Conservation (phyloP, 2,329 filamentous ascomycete genomes). For the Calonectria ilicicola region DNA sequence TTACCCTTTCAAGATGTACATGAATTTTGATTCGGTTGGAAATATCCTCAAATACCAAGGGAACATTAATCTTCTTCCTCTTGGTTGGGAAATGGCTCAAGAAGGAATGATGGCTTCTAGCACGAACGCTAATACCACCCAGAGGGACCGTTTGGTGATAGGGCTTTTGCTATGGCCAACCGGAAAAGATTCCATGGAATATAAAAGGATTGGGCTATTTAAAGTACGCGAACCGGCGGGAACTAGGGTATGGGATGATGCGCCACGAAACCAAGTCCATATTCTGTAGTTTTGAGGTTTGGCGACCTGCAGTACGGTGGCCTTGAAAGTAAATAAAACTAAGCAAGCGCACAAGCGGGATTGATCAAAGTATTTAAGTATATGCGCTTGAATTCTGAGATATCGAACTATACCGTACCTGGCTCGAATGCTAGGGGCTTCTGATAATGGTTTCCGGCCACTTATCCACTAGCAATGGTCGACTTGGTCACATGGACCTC, state of each 20-base stretch:
- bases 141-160: not conserved
- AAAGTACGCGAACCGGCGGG: not conserved
- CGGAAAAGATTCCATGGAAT: not conserved
- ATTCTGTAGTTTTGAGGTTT: not conserved
- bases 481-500: too few species aligned
- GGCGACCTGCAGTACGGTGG: not conserved
- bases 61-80: not conserved
- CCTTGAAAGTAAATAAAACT: too few species aligned
- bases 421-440: too few species aligned
- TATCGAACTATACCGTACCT: too few species aligned
- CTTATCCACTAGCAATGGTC: too few species aligned
- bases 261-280: not conserved
- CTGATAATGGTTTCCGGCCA: too few species aligned
- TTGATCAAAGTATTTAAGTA: too few species aligned
- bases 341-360: too few species aligned
- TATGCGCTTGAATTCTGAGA: too few species aligned
- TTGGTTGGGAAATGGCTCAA: not conserved
- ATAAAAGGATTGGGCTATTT: not conserved
- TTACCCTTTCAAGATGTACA: not conserved
- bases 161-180: not conserved
- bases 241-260: not conserved
- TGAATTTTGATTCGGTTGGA: not conserved
- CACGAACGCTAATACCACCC: not conserved
- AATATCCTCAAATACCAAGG: not conserved
- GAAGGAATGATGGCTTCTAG: not conserved